Evolutionary conservation across 1,139 yeast species (phyloP), one percentile per base, ranked within the genome.

Genomic region (Pichia sp.): DNA sequence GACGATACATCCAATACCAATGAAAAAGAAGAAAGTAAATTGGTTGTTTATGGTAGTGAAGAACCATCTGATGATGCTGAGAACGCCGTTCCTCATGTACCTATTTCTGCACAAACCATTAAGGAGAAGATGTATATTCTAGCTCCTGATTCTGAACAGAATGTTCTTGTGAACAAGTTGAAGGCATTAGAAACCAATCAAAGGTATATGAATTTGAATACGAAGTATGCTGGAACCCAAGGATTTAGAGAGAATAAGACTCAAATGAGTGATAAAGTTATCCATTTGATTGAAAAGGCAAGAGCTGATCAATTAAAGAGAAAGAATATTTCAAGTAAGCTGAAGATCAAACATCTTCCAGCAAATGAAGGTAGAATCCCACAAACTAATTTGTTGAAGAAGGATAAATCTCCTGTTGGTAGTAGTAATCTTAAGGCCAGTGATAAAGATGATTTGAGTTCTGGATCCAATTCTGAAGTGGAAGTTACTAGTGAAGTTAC

Each of bases 251-350:
- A 38, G 9, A 38, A 22, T 31, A 34, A 38, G 24, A 36, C 21
- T 17, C 28, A n/a, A 11, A 21, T 21, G 28, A 39, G 45, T 27
- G 49, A 49, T 31, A 38, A 40, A 35, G 46, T 46, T 17, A 42
- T 31, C 7, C 40, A 33, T 14, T 21, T 40, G n/a, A 50, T 42
- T 35, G 51, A 37, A 28, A 47, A 45, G 35, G 44, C 43, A 4
- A 48, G 40, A 34, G 39, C 34, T 14, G 43, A 43, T 12, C 44
- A 44, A 14, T n/a, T 32, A 14, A 36, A 32, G 38, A 38, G 41
- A 19, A 48, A 42, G n/a, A 21, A 37, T 20, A 12, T n/a, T 14
- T 5, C 27, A 20, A n/a, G 15, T 17, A 31, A 24, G 31, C n/a
- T n/a, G n/a, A n/a, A n/a, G n/a, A n/a, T n/a, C n/a, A n/a, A n/a